These are phyloP conservation scores for Podila epigama DNA, from an alignment of 192 early-diverging fungal species.

Conservation along the genomic window DNA sequence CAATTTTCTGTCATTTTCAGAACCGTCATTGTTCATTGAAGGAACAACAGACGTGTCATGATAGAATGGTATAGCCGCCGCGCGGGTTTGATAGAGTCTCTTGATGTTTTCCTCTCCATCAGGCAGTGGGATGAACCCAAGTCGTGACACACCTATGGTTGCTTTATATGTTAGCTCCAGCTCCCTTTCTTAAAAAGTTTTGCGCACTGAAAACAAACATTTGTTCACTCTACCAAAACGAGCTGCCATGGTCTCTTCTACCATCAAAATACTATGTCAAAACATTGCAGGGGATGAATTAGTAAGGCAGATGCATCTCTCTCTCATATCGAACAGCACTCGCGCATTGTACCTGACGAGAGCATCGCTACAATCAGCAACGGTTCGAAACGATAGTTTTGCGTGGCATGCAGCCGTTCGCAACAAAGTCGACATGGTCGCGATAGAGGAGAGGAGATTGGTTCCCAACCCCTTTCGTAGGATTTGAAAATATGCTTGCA, in stretches of 20 bases:
- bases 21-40: neutral
- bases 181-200: too few relatives aligned
- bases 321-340: neutral
- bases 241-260: conserved; percentile 37
- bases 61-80: neutral
- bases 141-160: conserved; percentile 11
- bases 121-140: conserved; percentile 28
- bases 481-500: conserved; percentile 26
- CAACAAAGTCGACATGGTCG: conserved; percentile 30
- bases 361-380: conserved; percentile 16
- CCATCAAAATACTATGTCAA: conserved; percentile 33
- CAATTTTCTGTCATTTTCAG: neutral
- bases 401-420: conserved; percentile 31
- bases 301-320: neutral
- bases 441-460: conserved; percentile 10
- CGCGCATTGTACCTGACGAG: conserved; percentile 28
- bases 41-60: neutral
- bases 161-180: neutral
- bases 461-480: conserved; percentile 20
- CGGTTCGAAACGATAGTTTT: conserved; percentile 28
- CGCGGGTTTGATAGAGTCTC: conserved; percentile 3
- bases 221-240: conserved; percentile 19
- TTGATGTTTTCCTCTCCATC: conserved; percentile 40
- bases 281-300: neutral
- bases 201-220: neutral